Evolutionary conservation across 306 rosid species (phyloP).

Genomic region (Lathyrus aphaca): DNA sequence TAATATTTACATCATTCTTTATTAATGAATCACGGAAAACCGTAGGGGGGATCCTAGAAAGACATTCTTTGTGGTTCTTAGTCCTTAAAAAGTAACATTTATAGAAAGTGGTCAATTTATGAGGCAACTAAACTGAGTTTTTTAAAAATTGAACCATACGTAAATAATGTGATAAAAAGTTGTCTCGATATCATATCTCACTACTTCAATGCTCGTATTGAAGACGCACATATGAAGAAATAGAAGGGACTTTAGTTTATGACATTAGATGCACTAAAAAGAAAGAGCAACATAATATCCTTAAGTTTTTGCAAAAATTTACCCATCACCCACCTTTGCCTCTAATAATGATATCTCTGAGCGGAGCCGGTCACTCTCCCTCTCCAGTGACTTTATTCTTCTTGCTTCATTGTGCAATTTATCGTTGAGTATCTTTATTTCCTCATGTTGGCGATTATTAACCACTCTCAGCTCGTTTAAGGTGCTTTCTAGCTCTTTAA

Average conservation of each 20-base stretch:
- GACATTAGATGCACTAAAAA: conserved; percentile 1
- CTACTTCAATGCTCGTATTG: conserved; percentile 12
- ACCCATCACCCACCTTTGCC: conserved; percentile 71
- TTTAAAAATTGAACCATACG: not conserved
- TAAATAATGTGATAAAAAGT: not conserved
- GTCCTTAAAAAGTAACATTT: not conserved
- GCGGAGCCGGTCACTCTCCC: conserved; percentile 74
- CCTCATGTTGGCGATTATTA: conserved; percentile 63
- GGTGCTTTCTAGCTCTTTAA: conserved; percentile 69
- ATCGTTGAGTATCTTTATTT: conserved; percentile 72
- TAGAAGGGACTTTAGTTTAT: conserved; percentile 18
- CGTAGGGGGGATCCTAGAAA: not conserved
- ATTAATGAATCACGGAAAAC: conserved; percentile 1
- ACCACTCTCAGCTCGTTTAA: conserved; percentile 63
- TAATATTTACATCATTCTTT: conserved; percentile 16
- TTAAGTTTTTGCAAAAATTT: conserved; percentile 26
- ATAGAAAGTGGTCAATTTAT: not conserved
- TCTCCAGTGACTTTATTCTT: conserved; percentile 79
- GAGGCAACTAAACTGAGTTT: not conserved
- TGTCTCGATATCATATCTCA: not conserved
- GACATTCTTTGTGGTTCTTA: not conserved
- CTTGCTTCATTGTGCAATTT: conserved; percentile 66
- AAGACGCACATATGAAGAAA: conserved; percentile 16
- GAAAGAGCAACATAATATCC: conserved; percentile 17
- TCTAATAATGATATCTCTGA: conserved; percentile 89